A percentile compares a stretch with the other conserved stretches of the same genome.
Conservation (phyloP, 441 rosid species). For the Croton laevigatus region DNA sequence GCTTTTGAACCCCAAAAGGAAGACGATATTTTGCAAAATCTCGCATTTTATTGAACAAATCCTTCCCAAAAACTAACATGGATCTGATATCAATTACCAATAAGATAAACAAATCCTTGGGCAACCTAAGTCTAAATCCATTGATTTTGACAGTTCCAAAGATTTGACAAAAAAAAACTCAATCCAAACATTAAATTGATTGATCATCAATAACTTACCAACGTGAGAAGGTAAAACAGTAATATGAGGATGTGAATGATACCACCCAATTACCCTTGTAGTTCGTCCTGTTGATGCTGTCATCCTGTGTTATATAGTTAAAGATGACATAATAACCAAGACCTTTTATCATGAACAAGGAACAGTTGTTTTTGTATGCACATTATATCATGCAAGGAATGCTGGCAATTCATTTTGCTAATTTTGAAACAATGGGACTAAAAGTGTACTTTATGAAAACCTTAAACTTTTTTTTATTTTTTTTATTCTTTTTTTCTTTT, state of each 20-base stretch:
- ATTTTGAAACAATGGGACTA: neutral
- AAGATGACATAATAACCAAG: slow-evolving; percentile 31
- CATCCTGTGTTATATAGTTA: slow-evolving; percentile 74
- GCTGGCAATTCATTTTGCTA: neutral
- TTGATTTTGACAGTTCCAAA: no score
- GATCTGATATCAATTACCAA: no score
- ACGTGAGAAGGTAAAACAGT: slow-evolving; percentile 98
- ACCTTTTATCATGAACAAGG: neutral
- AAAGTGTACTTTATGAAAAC: neutral
- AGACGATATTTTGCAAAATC: no score
- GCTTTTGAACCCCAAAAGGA: no score
- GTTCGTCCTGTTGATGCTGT: slow-evolving; percentile 74
- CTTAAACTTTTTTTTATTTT: neutral
- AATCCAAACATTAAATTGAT: neutral
- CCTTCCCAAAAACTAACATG: no score
- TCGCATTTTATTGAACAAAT: no score
- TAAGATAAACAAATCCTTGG: no score
- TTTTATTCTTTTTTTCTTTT: neutral
- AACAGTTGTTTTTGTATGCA: neutral
- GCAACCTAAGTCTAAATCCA: no score
- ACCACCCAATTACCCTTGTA: slow-evolving; percentile 97
- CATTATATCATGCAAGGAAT: neutral
- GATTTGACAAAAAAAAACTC: no score
- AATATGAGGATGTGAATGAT: slow-evolving; percentile 98
- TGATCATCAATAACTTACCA: slow-evolving; percentile 43